Evolutionary conservation across 495 filamentous ascomycete species (phyloP), one percentile per base, ranked within the genome.

Genomic region (Antarctomyces pellizariae): DNA sequence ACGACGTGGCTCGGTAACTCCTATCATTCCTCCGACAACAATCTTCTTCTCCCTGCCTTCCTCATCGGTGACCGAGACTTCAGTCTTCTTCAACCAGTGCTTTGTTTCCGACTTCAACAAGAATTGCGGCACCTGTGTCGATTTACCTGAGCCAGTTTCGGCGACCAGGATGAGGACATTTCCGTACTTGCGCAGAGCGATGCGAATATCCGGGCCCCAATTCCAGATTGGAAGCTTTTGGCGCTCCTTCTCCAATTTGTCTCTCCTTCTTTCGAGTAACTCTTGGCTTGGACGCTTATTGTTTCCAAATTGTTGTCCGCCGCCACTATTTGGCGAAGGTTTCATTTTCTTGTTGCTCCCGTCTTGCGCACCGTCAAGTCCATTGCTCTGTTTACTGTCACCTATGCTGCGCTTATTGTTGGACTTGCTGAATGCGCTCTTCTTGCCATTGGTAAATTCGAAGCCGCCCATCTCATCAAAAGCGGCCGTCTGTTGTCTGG

Each of bases 91-190:
- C 43, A 75, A 84, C 77, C 84, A 95, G 12, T 59, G 47, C 36
- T 92, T 75, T 4, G 21, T 34, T n/a, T n/a, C n/a, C n/a, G n/a
- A n/a, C 16, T 71, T 53, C 19, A 70, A 58, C 9, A 99, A 52
- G 24, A 90, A 92, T 36, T 95, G 89, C 0, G 83, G 84, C 7
- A 92, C 73, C 45, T 99, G 89, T 0, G 89, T 99, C 56, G 72
- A 82, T 51, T 99, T 99, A 40, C 89, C 89, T 18, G 74, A 83
- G 45, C 89, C 89, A 1, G 89, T 99, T 40, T 92, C 83, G 48
- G 89, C 89, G 13, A 84, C 69, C 16, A 99, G 52, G 0, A 99
- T 54, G 29, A 95, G 57, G 13, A 92, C 63, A 44, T 93, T 65
- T 22, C 74, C 67, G 5, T 69, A 46, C n/a, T n/a, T n/a, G 8